Evolutionary conservation across 805 yeast species (phyloP).

Genomic region (Zygosaccharomyces pseudorouxii): DNA sequence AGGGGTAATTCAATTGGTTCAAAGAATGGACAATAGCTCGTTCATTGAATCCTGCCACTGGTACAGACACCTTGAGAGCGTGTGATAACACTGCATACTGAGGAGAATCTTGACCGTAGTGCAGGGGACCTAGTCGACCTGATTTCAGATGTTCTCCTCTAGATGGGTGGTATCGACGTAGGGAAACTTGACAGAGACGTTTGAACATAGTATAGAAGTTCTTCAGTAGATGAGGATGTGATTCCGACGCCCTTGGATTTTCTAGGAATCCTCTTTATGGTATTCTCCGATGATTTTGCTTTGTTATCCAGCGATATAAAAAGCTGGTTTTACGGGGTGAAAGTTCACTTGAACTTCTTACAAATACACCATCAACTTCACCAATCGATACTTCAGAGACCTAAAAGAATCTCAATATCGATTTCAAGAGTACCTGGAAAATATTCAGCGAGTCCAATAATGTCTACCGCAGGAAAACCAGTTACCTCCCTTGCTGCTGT

Average conservation of each 20-base stretch:
- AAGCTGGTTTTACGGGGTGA: background rate
- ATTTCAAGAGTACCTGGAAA: background rate
- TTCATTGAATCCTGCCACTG: conserved; percentile 32
- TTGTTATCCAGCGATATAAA: background rate
- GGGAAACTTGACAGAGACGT: background rate
- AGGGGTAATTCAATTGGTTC: conserved; percentile 25
- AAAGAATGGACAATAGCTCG: conserved; percentile 29
- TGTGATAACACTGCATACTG: conserved; percentile 29
- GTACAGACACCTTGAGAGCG: conserved; percentile 28
- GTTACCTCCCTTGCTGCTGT: conserved; percentile 94
- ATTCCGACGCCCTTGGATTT: background rate
- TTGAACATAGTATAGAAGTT: background rate
- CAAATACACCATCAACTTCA: background rate
- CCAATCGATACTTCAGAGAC: background rate
- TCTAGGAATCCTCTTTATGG: background rate
- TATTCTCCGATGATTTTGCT: background rate
- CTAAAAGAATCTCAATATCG: background rate
- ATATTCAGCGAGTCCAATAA: background rate
- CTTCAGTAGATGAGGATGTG: background rate
- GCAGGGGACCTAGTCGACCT: conserved; percentile 20
- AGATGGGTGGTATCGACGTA: conserved; percentile 28
- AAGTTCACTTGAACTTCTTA: background rate
- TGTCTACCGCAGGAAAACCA: conserved; percentile 37
- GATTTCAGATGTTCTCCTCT: conserved; percentile 24
- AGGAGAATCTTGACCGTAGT: conserved; percentile 26